Evolutionary conservation across 768 basidiomycete genomes (phyloP), one percentile per base, ranked within the genome.

Genomic region (Tricholoma hemisulphureum): DNA sequence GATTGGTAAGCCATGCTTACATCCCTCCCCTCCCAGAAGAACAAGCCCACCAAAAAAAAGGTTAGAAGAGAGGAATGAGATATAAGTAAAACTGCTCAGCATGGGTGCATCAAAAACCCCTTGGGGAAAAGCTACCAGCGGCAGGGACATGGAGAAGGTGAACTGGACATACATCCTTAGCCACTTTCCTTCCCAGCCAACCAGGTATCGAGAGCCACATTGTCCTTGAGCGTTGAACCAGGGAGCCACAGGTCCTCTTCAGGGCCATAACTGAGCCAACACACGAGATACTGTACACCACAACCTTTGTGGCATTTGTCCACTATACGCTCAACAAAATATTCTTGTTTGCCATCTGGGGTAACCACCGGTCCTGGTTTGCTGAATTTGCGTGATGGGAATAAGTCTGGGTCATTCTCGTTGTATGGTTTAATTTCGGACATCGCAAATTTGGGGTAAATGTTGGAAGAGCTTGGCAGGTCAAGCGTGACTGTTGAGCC

Each of bases 381-480:
- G 0, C 41, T 13, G 2, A 61, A 43, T 4, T 57, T 53, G 4
- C 71, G 66, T 0, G 48, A 56, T 0, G 77, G 77, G 58, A 75
- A 77, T 0, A 65, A 52, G 0, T 29, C 3, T 20, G 58, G 26
- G 55, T 79, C 68, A 48, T 78, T 80, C 0, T 70, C 43, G 1
- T 55, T 8, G 48, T 56, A 66, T 3, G 56, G 61, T 0, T 58
- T 26, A 0, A 77, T 57, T n/a, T 72, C 61, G 16, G 65, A 68
- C 1, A 64, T 59, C 39, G 78, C 76, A 61, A 77, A 80, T 0
- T 61, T 71, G 0, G 68, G 66, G 51, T 68, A 67, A 9, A 71
- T 62, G 52, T 34, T 61, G 7, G 35, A 43, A 0, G 53, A 70
- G 1, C 32, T 21, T 0, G 65, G 64, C 1, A 71, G 21, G 6